Evolutionary conservation across 78 protist genomes (phyloP), one percentile per base, ranked within the genome.

Genomic region (Polysphondylium violaceum): DNA sequence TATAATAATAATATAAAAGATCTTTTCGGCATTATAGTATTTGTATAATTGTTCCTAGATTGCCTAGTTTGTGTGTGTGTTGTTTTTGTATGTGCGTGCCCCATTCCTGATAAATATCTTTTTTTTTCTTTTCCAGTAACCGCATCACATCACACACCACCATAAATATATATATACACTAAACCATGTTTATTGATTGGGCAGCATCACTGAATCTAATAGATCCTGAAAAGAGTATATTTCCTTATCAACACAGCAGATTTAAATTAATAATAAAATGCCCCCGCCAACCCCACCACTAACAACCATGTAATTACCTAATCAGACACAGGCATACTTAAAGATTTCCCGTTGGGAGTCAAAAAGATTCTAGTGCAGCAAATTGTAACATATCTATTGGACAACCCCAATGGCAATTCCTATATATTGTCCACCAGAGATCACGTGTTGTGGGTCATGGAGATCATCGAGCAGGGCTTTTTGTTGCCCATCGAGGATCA

Each of bases 381-480:
- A 31, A 56, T 61, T 23, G 91, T 83, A 11, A 44, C 76, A 25
- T 69, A 58, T 43, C 41, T 83, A 41, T 56, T 69, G 25, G 68
- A 51, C 9, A 68, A 61, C 25, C 59, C 78, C 8, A 56, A 40
- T 29, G 76, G 78, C 6, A 43, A 61, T 35, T 53, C 67, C 33
- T 50, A n/a, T 1, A 55, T 83, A 25, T 40, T 83, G 0, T 51
- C 68, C 2, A 69, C 41, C 14, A 69, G 55, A 43, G 73, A 63
- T 59, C 91, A 83, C 21, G 29, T 83, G 68, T 74, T 65, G 29
- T 83, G 91, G 91, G 27, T 83, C 7, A 69, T 83, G 91, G 91
- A 83, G 67, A 50, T 83, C 17, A 47, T 61, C 0, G 91, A 83
- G 31, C 91, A 83, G 31, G 91, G 91, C 21, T 83, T 83, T 51